Conservation (phyloP, 108 stramenopile genomes). For the Cyclotella choctawhatcheeana region DNA sequence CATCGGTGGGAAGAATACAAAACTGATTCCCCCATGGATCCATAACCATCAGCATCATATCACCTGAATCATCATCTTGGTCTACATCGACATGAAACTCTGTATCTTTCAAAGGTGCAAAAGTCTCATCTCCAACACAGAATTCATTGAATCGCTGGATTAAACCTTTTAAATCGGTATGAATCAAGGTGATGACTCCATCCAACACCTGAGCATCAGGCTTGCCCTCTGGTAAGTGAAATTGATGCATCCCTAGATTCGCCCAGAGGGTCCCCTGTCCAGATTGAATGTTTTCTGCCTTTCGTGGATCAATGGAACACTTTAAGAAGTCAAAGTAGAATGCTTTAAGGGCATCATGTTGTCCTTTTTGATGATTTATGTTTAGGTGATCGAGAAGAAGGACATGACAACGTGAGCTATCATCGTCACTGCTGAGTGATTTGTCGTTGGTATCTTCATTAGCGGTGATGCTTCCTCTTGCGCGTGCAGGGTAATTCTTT, state of each 20-base stretch:
- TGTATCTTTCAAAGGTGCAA: constrained; percentile 42
- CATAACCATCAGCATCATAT: constrained; percentile 47
- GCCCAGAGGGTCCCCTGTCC: constrained; percentile 46
- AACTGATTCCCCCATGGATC: constrained; percentile 75
- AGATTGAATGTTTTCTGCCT: constrained; percentile 40
- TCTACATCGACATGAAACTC: constrained; percentile 44
- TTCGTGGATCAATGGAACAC: constrained; percentile 53
- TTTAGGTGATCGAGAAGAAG: constrained; percentile 55
- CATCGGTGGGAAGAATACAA: constrained; percentile 45
- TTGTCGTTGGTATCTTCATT: too few relatives aligned
- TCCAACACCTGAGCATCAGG: constrained; percentile 65
- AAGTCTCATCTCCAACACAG: constrained; percentile 31
- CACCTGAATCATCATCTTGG: constrained; percentile 1
- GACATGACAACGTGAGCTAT: too few relatives aligned
- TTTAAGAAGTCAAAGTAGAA: constrained; percentile 59
- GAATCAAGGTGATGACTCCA: constrained; percentile 60
- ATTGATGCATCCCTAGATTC: constrained; percentile 55
- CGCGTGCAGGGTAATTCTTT: too few relatives aligned
- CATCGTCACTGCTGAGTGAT: too few relatives aligned
- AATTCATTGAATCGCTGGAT: constrained; percentile 44
- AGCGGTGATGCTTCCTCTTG: too few relatives aligned
- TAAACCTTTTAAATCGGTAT: constrained; percentile 47
- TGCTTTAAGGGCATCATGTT: constrained; percentile 42
- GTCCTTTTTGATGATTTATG: constrained; percentile 58
- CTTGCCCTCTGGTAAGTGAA: constrained; percentile 59